Percentiles rank a stretch among this genome's conserved stretches.
Evolutionary conservation across 164 flowering plant species (phyloP).

Genomic region (Malania oleifera): DNA sequence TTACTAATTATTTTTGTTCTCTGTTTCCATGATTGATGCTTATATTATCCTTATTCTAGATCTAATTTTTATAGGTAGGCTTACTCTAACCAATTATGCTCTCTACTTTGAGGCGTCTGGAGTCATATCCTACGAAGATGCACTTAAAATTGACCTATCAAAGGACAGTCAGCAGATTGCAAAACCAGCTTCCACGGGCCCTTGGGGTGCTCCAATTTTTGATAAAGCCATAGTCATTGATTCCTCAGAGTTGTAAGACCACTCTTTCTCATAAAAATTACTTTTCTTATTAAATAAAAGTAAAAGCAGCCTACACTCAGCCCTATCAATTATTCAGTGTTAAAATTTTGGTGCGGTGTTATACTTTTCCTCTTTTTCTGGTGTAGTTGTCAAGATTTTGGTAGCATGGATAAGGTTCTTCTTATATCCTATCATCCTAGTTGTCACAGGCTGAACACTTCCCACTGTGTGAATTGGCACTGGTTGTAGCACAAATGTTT

Average conservation of each 20-base stretch:
- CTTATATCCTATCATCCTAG: no score
- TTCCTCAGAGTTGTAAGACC: conserved; percentile 69
- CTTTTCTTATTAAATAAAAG: no score
- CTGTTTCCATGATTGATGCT: background rate
- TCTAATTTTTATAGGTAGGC: conserved; percentile 57
- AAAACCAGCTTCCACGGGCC: conserved; percentile 74
- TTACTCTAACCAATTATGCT: conserved; percentile 81
- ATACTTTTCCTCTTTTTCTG: no score
- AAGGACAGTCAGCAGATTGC: conserved; percentile 46
- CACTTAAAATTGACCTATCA: conserved; percentile 75
- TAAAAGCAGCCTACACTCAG: no score
- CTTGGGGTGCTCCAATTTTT: conserved; percentile 96
- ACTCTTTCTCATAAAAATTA: background rate
- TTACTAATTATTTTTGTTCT: background rate
- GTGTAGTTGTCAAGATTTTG: no score
- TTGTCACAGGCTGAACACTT: no score
- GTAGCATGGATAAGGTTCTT: no score
- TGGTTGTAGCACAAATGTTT: no score
- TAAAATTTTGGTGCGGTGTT: no score
- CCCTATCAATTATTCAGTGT: no score
- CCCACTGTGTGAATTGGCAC: no score
- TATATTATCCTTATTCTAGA: background rate
- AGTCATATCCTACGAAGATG: conserved; percentile 66
- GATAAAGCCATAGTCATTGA: conserved; percentile 83
- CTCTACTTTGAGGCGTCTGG: conserved; percentile 91